Conservation (phyloP, 169 alveolate species). For the Plasmodium coatneyi region DNA sequence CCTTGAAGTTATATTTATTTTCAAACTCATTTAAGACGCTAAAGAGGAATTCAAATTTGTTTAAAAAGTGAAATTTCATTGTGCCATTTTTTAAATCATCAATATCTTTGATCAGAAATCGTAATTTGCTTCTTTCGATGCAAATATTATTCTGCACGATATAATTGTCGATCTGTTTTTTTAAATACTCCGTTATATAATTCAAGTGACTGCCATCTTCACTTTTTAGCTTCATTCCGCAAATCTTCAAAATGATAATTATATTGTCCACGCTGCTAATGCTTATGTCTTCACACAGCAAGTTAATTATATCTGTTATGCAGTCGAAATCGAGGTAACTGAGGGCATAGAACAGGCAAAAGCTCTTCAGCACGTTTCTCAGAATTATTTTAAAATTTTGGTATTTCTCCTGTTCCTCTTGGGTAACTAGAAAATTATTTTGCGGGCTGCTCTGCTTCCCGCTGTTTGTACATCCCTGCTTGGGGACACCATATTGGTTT, state of each 20-base stretch:
- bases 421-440: background rate
- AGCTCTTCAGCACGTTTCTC: conserved; percentile 50
- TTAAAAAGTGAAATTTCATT: conserved; percentile 73
- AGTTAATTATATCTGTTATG: conserved; percentile 58
- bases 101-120: conserved; percentile 70
- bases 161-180: conserved; percentile 48
- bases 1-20: conserved; percentile 35
- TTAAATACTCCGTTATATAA: conserved; percentile 36
- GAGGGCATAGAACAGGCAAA: conserved; percentile 55
- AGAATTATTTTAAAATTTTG: conserved; percentile 47
- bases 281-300: conserved; percentile 68
- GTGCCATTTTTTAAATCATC: conserved; percentile 73
- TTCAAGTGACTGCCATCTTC: conserved; percentile 62
- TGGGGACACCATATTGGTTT: background rate
- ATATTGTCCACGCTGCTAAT: conserved; percentile 69
- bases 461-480: background rate
- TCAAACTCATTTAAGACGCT: conserved; percentile 54
- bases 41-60: conserved; percentile 60
- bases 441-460: background rate
- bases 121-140: conserved; percentile 49
- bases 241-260: conserved; percentile 65
- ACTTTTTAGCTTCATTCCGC: conserved; percentile 52
- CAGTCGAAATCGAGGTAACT: conserved; percentile 63
- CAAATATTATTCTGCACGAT: conserved; percentile 15
- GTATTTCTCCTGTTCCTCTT: conserved; percentile 52